Percentiles rank a stretch among this genome's conserved stretches.
phyloP scores from a whole-genome alignment of 2,329 filamentous ascomycete genomes.

The Paecilomyces dactylethromorphus region DNA sequence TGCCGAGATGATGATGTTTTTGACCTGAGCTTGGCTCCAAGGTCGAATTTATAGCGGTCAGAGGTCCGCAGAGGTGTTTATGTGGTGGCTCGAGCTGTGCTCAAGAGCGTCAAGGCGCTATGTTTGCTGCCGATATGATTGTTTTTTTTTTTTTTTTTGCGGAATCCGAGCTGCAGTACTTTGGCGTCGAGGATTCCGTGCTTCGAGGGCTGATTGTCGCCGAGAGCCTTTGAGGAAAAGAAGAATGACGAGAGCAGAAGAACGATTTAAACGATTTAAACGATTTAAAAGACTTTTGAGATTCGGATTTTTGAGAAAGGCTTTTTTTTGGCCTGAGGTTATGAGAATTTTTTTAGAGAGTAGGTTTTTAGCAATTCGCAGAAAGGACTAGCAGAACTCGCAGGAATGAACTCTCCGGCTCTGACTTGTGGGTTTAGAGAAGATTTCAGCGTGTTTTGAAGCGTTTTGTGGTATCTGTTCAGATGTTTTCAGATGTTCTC shows the following conservation, averaged over 20 bases:
- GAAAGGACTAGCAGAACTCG: neutral
- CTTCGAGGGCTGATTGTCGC: neutral
- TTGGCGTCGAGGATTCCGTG: neutral
- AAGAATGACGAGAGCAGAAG: neutral
- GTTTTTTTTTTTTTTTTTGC: too few relatives aligned
- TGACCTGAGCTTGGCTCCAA: neutral
- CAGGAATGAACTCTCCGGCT: neutral
- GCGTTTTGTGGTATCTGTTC: neutral
- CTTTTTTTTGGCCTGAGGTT: neutral
- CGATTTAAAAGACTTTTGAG: neutral
- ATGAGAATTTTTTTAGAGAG: neutral
- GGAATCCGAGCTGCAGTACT: neutral
- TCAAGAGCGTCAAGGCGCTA: neutral
- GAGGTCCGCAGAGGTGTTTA: neutral
- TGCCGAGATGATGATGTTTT: neutral
- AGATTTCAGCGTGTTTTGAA: neutral
- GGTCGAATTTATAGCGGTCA: neutral
- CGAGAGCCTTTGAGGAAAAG: neutral
- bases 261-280: neutral
- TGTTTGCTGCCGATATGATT: neutral
- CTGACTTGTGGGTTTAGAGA: neutral
- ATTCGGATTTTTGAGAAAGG: neutral
- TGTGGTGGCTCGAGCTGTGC: neutral
- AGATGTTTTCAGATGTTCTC: neutral
- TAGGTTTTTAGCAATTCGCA: neutral